Base-by-base conservation (phyloP, 2,329 filamentous ascomycete species). In the Tolypocladium inflatum region DNA sequence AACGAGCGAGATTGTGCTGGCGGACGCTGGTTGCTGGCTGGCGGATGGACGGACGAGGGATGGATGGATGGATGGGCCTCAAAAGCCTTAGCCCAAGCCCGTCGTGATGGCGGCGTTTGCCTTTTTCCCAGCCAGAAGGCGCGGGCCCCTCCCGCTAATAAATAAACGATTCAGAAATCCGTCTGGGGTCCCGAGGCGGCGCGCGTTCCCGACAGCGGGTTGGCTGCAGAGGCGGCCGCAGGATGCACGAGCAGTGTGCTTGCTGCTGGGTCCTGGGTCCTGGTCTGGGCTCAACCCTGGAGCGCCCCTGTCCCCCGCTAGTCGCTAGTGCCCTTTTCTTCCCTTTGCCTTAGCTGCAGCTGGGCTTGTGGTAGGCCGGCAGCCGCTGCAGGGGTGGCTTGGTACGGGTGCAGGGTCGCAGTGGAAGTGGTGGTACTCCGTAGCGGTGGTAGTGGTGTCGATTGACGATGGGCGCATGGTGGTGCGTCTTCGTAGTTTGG, bases 191-290 rank as follows among this genome's bases (percentile, higher is more conserved):
- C 65, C 68, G 68, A 61, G 58, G 61, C 64, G 61, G 63, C 68
- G 68, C 68, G 68, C 69, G 65, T 67, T 68, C 66, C 69, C 70
- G 70, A 65, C 63, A 65, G 66, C 66, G 63, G 61, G 61, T 58
- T 58, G 68, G 71, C 67, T 69, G 70, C 70, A 74, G 70, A 71
- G 64, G 59, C 65, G 71, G 71, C 71, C 71, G 71, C 71, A 74
- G 71, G 60, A 69, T 67, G 69, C 70, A 71, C 64, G 58, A 67
- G 63, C 65, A 63, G 61, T 66, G 66, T 68, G 68, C 62, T 60
- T 55, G 55, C 23, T 53, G 52, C 61, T 60, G 59, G 62, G 57
- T 61, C 59, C 54, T 58, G 56, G 56, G 48, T 33, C 48, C 48
- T 48, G 45, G 45, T 48, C 45, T 48, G 45, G 43, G 45, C 45